phyloP scores from a whole-genome alignment of 352 stramenopile species.

The Elongisporangium prolatum region DNA sequence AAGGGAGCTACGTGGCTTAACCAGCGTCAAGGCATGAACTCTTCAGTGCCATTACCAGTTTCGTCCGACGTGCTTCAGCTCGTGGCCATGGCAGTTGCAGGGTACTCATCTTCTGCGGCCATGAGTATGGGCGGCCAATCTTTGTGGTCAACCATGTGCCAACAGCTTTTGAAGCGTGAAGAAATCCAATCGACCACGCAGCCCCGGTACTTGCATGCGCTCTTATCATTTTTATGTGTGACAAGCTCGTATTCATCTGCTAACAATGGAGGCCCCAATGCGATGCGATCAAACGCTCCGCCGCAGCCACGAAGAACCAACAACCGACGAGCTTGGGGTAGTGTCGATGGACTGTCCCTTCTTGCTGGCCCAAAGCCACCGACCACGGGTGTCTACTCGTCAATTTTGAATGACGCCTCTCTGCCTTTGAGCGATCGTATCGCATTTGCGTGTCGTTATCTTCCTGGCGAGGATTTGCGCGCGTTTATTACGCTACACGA shows the following conservation, averaged over 20 bases:
- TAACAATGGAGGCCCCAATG: slow-evolving; percentile 8
- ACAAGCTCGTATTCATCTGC: slow-evolving; percentile 27
- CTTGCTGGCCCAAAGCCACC: slow-evolving; percentile 23
- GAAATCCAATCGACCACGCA: slow-evolving; percentile 59
- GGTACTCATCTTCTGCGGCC: slow-evolving; percentile 52
- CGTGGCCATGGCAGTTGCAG: slow-evolving; percentile 85
- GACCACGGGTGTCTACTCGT: slow-evolving; percentile 42
- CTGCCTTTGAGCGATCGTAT: slow-evolving; percentile 88
- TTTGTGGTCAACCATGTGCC: slow-evolving; percentile 75
- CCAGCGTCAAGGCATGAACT: slow-evolving; percentile 45
- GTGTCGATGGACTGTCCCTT: slow-evolving; percentile 45
- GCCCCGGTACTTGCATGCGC: slow-evolving; percentile 77
- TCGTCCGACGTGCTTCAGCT: slow-evolving; percentile 80
- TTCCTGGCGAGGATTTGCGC: slow-evolving; percentile 79
- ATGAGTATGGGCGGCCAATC: slow-evolving; percentile 35
- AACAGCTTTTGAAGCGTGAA: slow-evolving; percentile 69
- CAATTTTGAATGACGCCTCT: slow-evolving; percentile 83
- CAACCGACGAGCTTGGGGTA: slow-evolving; percentile 52
- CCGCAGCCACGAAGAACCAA: slow-evolving; percentile 26
- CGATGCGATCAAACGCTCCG: slow-evolving; percentile 16
- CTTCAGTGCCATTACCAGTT: slow-evolving; percentile 21
- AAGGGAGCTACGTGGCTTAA: slow-evolving; percentile 60
- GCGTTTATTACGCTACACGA: slow-evolving; percentile 77
- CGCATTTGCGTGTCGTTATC: slow-evolving; percentile 90
- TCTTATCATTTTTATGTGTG: slow-evolving; percentile 71